Base-by-base conservation (phyloP, 805 yeast species). In the Candida saitoana region DNA sequence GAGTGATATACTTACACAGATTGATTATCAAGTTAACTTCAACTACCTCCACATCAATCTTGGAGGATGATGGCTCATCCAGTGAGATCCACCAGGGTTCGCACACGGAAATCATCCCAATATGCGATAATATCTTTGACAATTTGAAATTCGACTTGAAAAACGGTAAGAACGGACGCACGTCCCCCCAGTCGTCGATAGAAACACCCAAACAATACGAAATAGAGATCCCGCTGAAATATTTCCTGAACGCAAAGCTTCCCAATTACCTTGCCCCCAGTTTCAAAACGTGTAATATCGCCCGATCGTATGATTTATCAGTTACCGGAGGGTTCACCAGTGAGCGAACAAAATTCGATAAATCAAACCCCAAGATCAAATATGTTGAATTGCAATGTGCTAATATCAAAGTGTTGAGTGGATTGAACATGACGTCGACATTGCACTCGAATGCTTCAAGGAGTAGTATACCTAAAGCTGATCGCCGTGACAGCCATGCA, bases 281-380 rank as follows among this genome's bases (percentile, higher is more conserved):
- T 15, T 82, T 83, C 55, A 57, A 54, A 18, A 71, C 80, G 3
- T 80, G 86, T 51, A 80, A 79, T 50, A 67, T 82, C 17, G 52
- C 63, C 8, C 64, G 84, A 30, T 47, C 43, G 32, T 60, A 60
- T 38, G 38, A 44, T 7, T 39, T 59, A 4, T 19, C 46, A 2
- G 46, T 60, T 1, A 46, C 41, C 2, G 64, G 51, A 7, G 64
- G 62, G 5, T 57, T 60, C 27, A 51, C 62, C 5, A 41, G 54
- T 39, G 63, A 57, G 32, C 51, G 49, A 37, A 46, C 63, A 22
- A 49, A 49, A 31, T 56, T 48, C 24, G 25, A 27, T 8, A 67
- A 60, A 33, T 14, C 41, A 8, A 47, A 45, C 7, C 44, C 43
- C 17, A 60, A 57, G 33, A 43, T 64, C 16, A 55, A 47, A 36